Evolutionary conservation across 805 yeast genomes (phyloP).

Genomic region (Pichia thaimueangensis): DNA sequence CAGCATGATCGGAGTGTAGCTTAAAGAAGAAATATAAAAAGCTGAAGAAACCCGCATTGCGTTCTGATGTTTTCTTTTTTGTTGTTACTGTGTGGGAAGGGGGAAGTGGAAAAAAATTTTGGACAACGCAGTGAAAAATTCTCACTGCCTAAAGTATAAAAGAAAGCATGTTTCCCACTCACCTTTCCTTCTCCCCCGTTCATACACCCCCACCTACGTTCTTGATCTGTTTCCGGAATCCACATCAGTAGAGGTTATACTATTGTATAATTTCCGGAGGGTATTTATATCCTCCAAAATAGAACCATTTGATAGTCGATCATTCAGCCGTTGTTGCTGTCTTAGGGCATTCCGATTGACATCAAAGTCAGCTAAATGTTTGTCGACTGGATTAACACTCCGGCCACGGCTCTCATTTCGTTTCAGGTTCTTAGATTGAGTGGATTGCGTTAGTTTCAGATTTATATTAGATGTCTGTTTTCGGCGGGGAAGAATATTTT

Average conservation of each 20-base stretch:
- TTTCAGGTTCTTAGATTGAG: conserved; percentile 67
- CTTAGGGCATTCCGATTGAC: conserved; percentile 21
- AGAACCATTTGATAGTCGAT: conserved; percentile 42
- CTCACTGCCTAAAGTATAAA: conserved; percentile 7
- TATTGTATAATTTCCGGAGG: conserved; percentile 38
- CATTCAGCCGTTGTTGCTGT: conserved; percentile 36
- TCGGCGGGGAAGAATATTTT: no score
- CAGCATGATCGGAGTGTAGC: conserved; percentile 24
- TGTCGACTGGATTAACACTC: conserved; percentile 69
- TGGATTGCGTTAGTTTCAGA: conserved; percentile 33
- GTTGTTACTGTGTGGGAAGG: no score
- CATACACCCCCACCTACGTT: not conserved
- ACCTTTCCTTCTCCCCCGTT: not conserved
- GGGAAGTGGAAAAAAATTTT: not conserved
- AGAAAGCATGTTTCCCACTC: conserved; percentile 2
- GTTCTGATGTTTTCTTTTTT: no score
- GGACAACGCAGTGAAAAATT: no score
- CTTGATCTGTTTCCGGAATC: conserved; percentile 26
- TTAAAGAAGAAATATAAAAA: no score
- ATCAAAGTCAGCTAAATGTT: conserved; percentile 55
- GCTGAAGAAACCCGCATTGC: conserved; percentile 11
- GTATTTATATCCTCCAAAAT: conserved; percentile 20
- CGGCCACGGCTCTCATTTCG: conserved; percentile 68
- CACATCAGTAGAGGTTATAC: conserved; percentile 81
- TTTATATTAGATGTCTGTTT: conserved; percentile 18